Evolutionary conservation across 2,329 filamentous ascomycete species (phyloP).

Genomic region (Trichoderma sp.): DNA sequence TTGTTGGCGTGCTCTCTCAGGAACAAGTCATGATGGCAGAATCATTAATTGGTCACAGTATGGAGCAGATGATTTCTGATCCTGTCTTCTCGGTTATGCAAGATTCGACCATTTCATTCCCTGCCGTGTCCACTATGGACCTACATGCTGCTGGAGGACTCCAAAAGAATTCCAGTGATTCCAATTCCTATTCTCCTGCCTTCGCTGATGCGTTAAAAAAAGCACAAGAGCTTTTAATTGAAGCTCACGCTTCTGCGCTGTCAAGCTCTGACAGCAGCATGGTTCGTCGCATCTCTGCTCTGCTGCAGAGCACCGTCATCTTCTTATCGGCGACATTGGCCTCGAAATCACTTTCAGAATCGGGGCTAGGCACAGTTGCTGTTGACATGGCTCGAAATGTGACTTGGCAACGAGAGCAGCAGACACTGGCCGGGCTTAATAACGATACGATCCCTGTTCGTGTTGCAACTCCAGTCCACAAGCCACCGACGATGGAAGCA

Average conservation of each 20-base stretch:
- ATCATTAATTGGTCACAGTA: constrained; percentile 66
- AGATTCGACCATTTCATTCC: constrained; percentile 89
- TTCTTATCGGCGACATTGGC: constrained; percentile 63
- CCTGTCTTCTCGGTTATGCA: constrained; percentile 87
- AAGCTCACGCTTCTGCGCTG: constrained; percentile 61
- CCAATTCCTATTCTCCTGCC: constrained; percentile 30
- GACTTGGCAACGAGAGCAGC: constrained; percentile 66
- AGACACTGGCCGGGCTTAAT: constrained; percentile 49
- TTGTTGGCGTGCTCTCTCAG: constrained; percentile 42
- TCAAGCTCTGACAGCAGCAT: constrained; percentile 57
- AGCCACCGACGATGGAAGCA: constrained; percentile 48
- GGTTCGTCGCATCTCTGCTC: constrained; percentile 63
- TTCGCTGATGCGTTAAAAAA: constrained; percentile 63
- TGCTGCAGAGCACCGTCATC: constrained; percentile 66
- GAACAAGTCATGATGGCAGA: constrained; percentile 66
- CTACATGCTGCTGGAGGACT: constrained; percentile 28
- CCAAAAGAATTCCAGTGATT: constrained; percentile 36
- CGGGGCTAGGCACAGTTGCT: constrained; percentile 62
- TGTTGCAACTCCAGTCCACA: constrained; percentile 29
- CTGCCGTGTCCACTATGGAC: constrained; percentile 58
- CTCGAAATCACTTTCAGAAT: constrained; percentile 48
- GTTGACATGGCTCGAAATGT: constrained; percentile 71
- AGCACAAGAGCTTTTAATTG: constrained; percentile 65
- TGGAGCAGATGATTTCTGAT: constrained; percentile 73
- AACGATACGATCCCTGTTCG: constrained; percentile 28